Evolutionary conservation across 2,329 filamentous ascomycete species (phyloP), one percentile per base, ranked within the genome.

Genomic region (Verticillium nubilum): DNA sequence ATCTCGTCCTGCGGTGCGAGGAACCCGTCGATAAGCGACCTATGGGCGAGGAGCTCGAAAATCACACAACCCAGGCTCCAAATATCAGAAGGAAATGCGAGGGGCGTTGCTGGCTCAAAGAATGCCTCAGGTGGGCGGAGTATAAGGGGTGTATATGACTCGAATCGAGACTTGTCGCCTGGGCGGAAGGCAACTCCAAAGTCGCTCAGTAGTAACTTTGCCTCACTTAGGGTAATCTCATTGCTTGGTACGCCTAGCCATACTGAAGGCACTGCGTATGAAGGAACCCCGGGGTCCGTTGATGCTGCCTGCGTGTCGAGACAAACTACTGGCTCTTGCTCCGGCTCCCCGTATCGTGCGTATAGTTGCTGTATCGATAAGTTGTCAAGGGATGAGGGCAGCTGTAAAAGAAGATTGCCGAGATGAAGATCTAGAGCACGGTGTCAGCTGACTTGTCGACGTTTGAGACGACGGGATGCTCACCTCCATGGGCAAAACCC

Each of bases 151-250:
- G 70, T 68, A 23, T 67, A 65, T 12, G 71, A 74, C 17, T 70
- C 58, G 29, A 62, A 62, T 0, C 63, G 57, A 3, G 42, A 35
- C 42, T 68, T 60, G 0, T 70, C 59, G 15, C 60, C 52, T 2
- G 68, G 69, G 9, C 63, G 61, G 59, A 76, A 77, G 2, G 72
- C 65, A 27, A 71, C 67, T 1, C 74, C 74, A 66, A 76, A 77
- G 57, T 77, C 74, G 12, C 57, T 59, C 0, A 72, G 63, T 0
- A 67, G n/a, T 25, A 65, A 33, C 17, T 58, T 66, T 9, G 68
- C 65, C 33, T 69, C 65, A 13, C 5, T 2, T 0, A 73, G 64
- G 7, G 60, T 53, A 19, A 77, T 33, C 4, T 70, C 59, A 10
- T 74, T 66, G 54, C 70, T 71, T 55, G 64, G 37, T 61, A 67